Evolutionary conservation across 768 basidiomycete species (phyloP).

Genomic region (Termitomyces sp.): DNA sequence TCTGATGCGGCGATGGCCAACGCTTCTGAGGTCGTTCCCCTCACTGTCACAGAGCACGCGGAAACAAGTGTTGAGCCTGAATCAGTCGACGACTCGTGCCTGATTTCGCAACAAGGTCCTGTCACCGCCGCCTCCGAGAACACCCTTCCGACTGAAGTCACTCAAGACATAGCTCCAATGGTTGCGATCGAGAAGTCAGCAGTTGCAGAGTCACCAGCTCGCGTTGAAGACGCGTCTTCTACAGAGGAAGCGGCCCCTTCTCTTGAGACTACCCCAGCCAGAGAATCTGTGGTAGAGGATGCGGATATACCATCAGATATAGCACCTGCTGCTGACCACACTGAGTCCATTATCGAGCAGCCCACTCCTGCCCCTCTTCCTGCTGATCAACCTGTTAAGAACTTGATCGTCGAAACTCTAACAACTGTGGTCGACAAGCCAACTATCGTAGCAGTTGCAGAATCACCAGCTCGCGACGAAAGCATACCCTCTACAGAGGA

Average conservation of each 20-base stretch:
- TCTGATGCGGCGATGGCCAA: background rate
- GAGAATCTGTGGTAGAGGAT: background rate
- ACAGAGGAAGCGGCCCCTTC: background rate
- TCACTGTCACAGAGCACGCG: background rate
- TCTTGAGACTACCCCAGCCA: background rate
- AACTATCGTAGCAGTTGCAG: background rate
- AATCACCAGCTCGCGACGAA: background rate
- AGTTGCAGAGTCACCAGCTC: background rate
- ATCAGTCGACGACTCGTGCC: too few relatives aligned
- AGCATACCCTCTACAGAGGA: background rate
- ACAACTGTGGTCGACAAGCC: background rate
- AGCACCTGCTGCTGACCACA: background rate
- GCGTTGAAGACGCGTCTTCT: background rate
- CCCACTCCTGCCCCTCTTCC: background rate
- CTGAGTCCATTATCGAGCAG: background rate
- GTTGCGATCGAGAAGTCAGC: background rate
- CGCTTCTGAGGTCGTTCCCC: background rate
- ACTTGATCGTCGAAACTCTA: background rate
- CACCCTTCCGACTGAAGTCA: background rate
- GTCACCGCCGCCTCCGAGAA: background rate
- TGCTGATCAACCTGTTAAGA: background rate
- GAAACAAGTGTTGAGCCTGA: background rate
- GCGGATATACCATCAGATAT: background rate
- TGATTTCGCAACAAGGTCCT: background rate
- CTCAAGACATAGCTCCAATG: background rate